Base-by-base conservation (phyloP, 768 basidiomycete genomes). In the Scleroderma citrinum region DNA sequence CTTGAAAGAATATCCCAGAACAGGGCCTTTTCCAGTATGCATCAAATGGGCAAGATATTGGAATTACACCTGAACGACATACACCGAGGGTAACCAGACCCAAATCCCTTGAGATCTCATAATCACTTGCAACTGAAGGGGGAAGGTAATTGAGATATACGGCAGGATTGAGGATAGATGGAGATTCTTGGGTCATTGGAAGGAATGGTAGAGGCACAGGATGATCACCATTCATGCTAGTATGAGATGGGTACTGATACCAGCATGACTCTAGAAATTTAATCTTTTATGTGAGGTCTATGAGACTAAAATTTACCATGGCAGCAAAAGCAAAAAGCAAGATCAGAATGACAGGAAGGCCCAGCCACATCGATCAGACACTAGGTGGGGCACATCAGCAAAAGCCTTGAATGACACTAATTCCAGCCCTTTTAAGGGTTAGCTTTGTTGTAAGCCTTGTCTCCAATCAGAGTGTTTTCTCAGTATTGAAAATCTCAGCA, bases 141-240 rank as follows among this genome's bases (percentile, higher is more conserved):
- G 44, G 23, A 37, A 63, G 60, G 47, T 65, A 65, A 38, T 55
- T 64, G 42, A 62, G 60, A 46, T 62, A 63, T 36, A 58, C 37
- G 2, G 21, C 24, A 13, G 62, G 60, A 12, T 60, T 64, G 41
- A 59, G 49, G 45, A 58, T 49, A 1, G 52, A 46, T 17, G 30
- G 38, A 19, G 56, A 41, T 37, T 70, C 72, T 5, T 47, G 54
- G 29, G 68, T 64, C 57, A 65, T 47, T 63, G 51, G 49, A 36
- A 21, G 10, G 31, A 21, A 52, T 43, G 35, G 37, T 52, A 36
- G 36, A 29, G 26, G 8, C 26, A 8, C 26, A 29, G 26, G 26
- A 29, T 29, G n/a, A n/a, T n/a, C n/a, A n/a, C n/a, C n/a, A n/a
- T n/a, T n/a, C n/a, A 54, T n/a, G 44, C 51, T 38, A 26, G 16